These are phyloP conservation scores for Brassica napus DNA, from an alignment of 345 rosid genomes.

Conservation along the genomic window DNA sequence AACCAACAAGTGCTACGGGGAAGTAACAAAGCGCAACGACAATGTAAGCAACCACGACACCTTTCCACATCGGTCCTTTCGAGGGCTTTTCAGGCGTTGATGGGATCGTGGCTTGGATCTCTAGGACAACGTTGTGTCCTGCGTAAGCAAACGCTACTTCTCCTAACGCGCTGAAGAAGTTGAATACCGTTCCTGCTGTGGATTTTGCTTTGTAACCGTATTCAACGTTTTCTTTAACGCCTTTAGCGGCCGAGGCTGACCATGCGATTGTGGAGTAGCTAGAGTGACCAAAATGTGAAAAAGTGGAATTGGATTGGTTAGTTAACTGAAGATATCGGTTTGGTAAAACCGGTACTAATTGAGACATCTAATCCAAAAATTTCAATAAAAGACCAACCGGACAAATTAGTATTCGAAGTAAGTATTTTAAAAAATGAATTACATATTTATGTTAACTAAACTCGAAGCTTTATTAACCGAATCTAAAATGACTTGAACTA, in stretches of 20 bases:
- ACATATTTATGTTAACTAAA: too few species aligned
- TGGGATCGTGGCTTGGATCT: constrained; percentile 84
- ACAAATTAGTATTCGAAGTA: not conserved
- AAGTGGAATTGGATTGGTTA: not conserved
- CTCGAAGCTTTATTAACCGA: too few species aligned
- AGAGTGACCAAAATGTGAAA: not conserved
- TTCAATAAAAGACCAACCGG: too few species aligned
- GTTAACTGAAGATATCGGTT: not conserved
- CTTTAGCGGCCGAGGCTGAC: constrained; percentile 57
- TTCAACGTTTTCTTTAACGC: constrained; percentile 53
- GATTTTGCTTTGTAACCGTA: constrained; percentile 51
- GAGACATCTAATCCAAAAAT: not conserved
- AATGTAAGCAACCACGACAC: constrained; percentile 66
- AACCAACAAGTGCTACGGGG: constrained; percentile 72
- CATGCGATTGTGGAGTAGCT: constrained; percentile 87
- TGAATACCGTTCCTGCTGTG: constrained; percentile 49
- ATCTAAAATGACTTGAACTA: not conserved
- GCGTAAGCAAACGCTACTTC: constrained; percentile 79
- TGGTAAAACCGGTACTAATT: not conserved
- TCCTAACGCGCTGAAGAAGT: constrained; percentile 67
- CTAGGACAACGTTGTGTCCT: constrained; percentile 75
- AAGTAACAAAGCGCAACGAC: constrained; percentile 76
- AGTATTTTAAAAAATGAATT: too few species aligned
- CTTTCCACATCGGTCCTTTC: constrained; percentile 76
- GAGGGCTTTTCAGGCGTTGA: constrained; percentile 80